phyloP scores from a whole-genome alignment of 805 yeast species.

The Alloascoidea africana region DNA sequence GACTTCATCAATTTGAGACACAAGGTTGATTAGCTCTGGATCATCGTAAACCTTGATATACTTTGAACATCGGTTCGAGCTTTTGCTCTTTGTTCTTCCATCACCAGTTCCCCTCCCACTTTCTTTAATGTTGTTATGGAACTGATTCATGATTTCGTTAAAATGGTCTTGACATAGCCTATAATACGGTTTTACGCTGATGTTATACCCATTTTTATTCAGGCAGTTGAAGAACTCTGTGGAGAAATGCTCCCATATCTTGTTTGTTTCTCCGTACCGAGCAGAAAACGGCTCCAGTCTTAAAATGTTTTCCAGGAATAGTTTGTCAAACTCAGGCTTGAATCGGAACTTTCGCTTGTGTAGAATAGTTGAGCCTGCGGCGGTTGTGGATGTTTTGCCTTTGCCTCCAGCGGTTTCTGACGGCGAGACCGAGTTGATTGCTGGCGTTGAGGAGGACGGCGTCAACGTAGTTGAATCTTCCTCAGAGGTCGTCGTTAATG shows the following conservation, averaged over 20 bases:
- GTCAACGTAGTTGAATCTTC: no score
- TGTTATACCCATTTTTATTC: no score
- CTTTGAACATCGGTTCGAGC: no score
- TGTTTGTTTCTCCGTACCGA: constrained; percentile 1
- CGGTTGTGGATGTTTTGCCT: no score
- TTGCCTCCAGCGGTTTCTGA: no score
- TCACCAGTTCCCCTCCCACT: no score
- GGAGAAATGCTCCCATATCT: constrained; percentile 1
- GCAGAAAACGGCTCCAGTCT: background rate
- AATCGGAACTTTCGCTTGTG: background rate
- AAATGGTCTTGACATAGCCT: constrained; percentile 1
- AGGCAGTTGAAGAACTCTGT: background rate
- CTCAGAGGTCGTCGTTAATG: background rate
- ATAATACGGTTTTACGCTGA: background rate
- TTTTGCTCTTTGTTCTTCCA: no score
- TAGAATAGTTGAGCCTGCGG: no score
- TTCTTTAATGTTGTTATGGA: no score
- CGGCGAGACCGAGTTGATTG: no score
- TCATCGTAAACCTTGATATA: background rate
- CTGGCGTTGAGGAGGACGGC: no score
- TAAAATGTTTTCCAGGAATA: background rate
- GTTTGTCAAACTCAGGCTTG: constrained; percentile 1
- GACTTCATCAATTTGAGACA: background rate
- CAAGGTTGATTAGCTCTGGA: background rate
- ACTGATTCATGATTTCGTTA: background rate